These are phyloP conservation scores for Salix koriyanagi DNA, from an alignment of 345 rosid genomes.

Conservation along the genomic window DNA sequence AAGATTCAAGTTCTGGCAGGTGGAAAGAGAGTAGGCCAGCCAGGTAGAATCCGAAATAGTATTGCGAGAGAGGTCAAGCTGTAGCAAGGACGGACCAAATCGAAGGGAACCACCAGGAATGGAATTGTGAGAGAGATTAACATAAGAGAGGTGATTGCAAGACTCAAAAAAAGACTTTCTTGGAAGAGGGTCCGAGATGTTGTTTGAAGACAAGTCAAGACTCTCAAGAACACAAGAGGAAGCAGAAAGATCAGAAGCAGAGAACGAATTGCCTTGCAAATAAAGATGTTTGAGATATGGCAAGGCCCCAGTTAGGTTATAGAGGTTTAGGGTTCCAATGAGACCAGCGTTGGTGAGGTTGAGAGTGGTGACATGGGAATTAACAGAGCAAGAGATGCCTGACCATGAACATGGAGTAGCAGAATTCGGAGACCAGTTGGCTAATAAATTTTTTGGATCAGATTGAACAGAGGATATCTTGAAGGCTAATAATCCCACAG, in stretches of 20 bases:
- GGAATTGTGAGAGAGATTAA: constrained; percentile 52
- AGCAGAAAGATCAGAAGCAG: constrained; percentile 42
- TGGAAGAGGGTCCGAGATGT: constrained; percentile 46
- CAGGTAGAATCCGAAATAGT: constrained; percentile 39
- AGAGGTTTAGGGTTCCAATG: constrained; percentile 46
- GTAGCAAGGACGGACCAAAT: constrained; percentile 43
- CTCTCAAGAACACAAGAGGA: constrained; percentile 46
- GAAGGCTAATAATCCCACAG: constrained; percentile 46
- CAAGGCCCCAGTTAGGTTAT: constrained; percentile 44
- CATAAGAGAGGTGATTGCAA: constrained; percentile 35
- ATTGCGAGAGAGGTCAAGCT: constrained; percentile 57
- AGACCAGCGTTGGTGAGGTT: constrained; percentile 55
- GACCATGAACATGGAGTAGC: constrained; percentile 54
- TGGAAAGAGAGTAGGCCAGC: constrained; percentile 42
- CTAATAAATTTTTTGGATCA: constrained; percentile 49
- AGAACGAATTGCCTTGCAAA: constrained; percentile 53
- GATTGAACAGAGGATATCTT: constrained; percentile 57
- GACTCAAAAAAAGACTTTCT: constrained; percentile 34
- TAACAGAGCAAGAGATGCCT: constrained; percentile 62
- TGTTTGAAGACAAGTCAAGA: constrained; percentile 68
- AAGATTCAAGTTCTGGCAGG: constrained; percentile 58
- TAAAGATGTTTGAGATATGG: constrained; percentile 45
- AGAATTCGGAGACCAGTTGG: constrained; percentile 51
- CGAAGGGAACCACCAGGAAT: constrained; percentile 48
- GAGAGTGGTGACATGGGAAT: constrained; percentile 43